These are phyloP conservation scores for Skeletonema menzelii DNA, from an alignment of 108 stramenopile genomes.

Conservation along the genomic window DNA sequence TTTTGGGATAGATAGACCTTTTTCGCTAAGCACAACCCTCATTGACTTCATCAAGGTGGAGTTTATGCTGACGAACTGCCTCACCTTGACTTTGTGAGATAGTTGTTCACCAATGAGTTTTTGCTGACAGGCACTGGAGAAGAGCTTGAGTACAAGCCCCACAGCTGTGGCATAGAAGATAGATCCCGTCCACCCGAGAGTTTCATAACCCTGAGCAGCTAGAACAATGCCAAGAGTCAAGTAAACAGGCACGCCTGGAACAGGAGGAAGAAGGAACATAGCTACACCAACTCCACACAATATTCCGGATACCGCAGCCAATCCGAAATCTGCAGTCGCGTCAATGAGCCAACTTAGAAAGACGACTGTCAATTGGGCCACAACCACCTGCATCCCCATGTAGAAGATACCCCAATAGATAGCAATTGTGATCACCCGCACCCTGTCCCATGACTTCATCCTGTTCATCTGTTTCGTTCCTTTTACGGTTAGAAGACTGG, in stretches of 20 bases:
- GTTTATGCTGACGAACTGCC: slow-evolving; percentile 58
- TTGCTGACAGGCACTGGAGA: slow-evolving; percentile 62
- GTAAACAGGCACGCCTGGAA: slow-evolving; percentile 72
- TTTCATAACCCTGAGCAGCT: slow-evolving; percentile 38
- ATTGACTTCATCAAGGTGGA: slow-evolving; percentile 36
- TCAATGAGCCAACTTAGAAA: slow-evolving; percentile 57
- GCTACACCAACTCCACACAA: slow-evolving; percentile 48
- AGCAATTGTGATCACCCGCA: slow-evolving; percentile 46
- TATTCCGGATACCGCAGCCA: slow-evolving; percentile 49
- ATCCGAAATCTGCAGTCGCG: slow-evolving; percentile 36
- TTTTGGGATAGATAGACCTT: slow-evolving; percentile 38
- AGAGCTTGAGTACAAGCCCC: slow-evolving; percentile 51
- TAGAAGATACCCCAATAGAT: slow-evolving; percentile 59
- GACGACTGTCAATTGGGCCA: slow-evolving; percentile 57
- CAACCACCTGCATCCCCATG: slow-evolving; percentile 52
- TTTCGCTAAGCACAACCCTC: slow-evolving; percentile 27
- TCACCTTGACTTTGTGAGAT: slow-evolving; percentile 45
- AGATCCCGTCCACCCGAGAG: slow-evolving; percentile 43
- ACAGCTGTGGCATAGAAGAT: slow-evolving; percentile 47
- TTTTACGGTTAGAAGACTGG: slow-evolving; percentile 26
- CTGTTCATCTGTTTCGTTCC: slow-evolving; percentile 36
- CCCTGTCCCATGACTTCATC: slow-evolving; percentile 51
- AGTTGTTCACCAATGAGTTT: slow-evolving; percentile 63
- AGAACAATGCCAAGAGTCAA: slow-evolving; percentile 64
- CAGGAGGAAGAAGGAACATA: slow-evolving; percentile 69